These are phyloP conservation scores for Globisporangium perplexum DNA, from an alignment of 352 stramenopile genomes.

Conservation along the genomic window DNA sequence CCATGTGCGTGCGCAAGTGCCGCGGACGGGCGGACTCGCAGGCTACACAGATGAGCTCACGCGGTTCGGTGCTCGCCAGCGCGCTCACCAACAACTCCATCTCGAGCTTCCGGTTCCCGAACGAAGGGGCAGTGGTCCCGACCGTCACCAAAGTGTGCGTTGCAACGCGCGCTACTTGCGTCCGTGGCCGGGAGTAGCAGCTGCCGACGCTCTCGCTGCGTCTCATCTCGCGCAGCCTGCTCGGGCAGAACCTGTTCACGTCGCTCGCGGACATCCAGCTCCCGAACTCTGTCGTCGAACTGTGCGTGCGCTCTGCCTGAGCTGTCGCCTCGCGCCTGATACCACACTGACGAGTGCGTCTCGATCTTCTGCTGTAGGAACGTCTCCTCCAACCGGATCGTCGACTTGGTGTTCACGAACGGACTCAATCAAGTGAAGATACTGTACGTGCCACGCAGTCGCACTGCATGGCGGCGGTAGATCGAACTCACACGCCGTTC, in stretches of 20 bases:
- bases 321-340: too few species aligned
- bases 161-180: too few species aligned
- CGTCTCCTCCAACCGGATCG: conserved; percentile 10
- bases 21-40: too few species aligned
- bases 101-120: conserved; percentile 4
- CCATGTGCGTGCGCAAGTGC: background rate
- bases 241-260: conserved; percentile 4
- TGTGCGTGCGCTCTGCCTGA: conserved; percentile 5
- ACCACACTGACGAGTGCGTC: too few species aligned
- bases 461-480: too few species aligned
- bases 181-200: background rate
- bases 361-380: background rate
- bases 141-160: conserved; percentile 4
- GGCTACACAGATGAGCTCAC: too few species aligned
- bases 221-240: background rate
- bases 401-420: conserved; percentile 6
- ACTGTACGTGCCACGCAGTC: background rate
- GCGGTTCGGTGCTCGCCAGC: background rate
- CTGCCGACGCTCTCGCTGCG: background rate
- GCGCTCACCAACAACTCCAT: conserved; percentile 13
- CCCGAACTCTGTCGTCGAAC: conserved; percentile 2
- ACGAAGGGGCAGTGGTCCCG: background rate
- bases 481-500: background rate
- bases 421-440: conserved; percentile 1
- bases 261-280: conserved; percentile 7